phyloP scores from a whole-genome alignment of 176 grass and related monocot species.

The Paspalum notatum region DNA sequence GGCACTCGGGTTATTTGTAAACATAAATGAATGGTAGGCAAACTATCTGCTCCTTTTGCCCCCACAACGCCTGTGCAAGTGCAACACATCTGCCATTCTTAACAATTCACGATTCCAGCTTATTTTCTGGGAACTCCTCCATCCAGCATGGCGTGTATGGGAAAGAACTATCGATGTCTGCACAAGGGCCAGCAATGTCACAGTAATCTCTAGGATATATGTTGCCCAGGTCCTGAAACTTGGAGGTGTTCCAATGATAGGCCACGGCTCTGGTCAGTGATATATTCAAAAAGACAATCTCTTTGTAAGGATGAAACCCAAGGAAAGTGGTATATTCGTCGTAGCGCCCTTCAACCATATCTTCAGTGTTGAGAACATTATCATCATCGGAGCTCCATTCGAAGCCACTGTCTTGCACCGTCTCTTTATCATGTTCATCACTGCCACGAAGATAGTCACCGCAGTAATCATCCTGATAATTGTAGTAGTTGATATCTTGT shows the following conservation, averaged over 20 bases:
- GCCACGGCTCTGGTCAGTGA: background rate
- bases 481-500: background rate
- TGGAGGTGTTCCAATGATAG: background rate
- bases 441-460: background rate
- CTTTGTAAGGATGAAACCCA: constrained; percentile 20
- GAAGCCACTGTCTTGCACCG: background rate
- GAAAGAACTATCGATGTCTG: background rate
- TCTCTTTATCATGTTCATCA: background rate
- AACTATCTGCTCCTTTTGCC: too few species aligned
- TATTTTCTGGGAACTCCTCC: background rate
- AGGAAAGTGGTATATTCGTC: background rate
- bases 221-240: background rate
- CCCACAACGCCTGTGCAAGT: too few species aligned
- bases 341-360: background rate
- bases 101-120: too few species aligned
- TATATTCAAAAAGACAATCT: background rate
- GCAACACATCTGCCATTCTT: too few species aligned
- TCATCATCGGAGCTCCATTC: background rate
- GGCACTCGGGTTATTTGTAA: background rate
- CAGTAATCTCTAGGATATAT: background rate
- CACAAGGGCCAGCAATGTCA: background rate
- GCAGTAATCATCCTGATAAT: background rate
- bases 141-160: constrained; percentile 9
- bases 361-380: background rate
- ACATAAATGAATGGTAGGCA: background rate